Conservation (phyloP, 1,284 basidiomycete species). For the Pseudozyma hubeiensis region DNA sequence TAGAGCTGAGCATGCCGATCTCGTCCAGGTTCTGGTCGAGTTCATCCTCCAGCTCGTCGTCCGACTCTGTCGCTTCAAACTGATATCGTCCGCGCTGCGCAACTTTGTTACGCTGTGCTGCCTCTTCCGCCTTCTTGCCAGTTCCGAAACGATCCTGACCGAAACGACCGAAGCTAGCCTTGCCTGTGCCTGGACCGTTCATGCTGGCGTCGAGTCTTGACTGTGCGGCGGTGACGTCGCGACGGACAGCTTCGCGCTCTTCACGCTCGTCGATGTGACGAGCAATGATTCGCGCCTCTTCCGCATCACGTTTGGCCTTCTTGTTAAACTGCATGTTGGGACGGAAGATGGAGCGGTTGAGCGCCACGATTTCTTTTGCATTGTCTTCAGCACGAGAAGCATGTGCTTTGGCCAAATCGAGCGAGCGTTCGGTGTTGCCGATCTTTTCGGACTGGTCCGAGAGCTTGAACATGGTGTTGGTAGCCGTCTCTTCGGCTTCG, state of each 20-base stretch:
- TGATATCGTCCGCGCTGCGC: constrained; percentile 87
- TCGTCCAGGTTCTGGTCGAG: constrained; percentile 92
- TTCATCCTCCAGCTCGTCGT: constrained; percentile 85
- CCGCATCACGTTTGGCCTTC: constrained; percentile 86
- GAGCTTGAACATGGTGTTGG: constrained; percentile 84
- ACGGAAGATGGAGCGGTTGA: constrained; percentile 94
- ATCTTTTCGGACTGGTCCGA: constrained; percentile 82
- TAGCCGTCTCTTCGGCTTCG: constrained; percentile 94
- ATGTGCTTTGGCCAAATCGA: constrained; percentile 92
- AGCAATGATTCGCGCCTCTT: constrained; percentile 86
- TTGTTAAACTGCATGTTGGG: constrained; percentile 68
- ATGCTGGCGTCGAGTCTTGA: constrained; percentile 83
- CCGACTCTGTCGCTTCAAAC: constrained; percentile 93
- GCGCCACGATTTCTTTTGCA: constrained; percentile 90
- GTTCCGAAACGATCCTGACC: constrained; percentile 57
- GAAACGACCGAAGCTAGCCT: constrained; percentile 51
- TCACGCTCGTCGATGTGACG: constrained; percentile 89
- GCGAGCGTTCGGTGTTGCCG: constrained; percentile 93
- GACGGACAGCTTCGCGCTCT: constrained; percentile 73
- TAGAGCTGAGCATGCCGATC: constrained; percentile 81
- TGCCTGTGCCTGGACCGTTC: constrained; percentile 55
- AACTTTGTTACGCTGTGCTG: constrained; percentile 45
- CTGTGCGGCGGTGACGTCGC: constrained; percentile 83
- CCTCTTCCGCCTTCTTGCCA: constrained; percentile 36
- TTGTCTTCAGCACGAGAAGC: constrained; percentile 89